Evolutionary conservation across 768 basidiomycete species (phyloP).

Genomic region (Russula foetens): DNA sequence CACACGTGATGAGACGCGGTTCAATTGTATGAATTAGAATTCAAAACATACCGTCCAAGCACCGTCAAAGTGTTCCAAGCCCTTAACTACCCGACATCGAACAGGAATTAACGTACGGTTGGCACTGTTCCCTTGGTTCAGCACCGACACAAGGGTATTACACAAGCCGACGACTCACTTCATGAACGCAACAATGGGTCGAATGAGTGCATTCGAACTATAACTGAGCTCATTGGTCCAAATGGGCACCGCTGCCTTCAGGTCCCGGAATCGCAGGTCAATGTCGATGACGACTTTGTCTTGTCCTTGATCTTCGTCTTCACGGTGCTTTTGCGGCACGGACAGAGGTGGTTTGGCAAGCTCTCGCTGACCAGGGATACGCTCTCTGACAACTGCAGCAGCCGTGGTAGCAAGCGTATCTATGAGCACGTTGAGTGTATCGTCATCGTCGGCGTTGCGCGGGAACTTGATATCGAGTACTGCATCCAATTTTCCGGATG

Average conservation of each 20-base stretch:
- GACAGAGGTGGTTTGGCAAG: slow-evolving; percentile 81
- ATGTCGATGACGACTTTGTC: slow-evolving; percentile 75
- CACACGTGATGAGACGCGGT: slow-evolving; percentile 11
- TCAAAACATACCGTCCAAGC: slow-evolving; percentile 77
- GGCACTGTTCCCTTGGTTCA: slow-evolving; percentile 43
- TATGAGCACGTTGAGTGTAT: slow-evolving; percentile 76
- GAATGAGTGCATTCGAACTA: slow-evolving; percentile 83
- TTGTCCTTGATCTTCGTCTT: slow-evolving; percentile 30
- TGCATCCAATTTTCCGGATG: slow-evolving; percentile 91
- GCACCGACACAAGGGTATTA: background rate
- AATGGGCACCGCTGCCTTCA: slow-evolving; percentile 92
- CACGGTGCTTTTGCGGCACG: slow-evolving; percentile 47
- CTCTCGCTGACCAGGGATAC: slow-evolving; percentile 81
- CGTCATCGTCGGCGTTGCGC: slow-evolving; percentile 59
- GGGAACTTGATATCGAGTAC: slow-evolving; percentile 98
- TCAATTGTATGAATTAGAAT: slow-evolving; percentile 1
- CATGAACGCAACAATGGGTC: slow-evolving; percentile 98
- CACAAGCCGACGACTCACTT: slow-evolving; percentile 43
- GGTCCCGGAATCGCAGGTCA: slow-evolving; percentile 87
- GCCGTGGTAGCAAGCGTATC: slow-evolving; percentile 70
- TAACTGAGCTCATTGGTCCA: slow-evolving; percentile 86
- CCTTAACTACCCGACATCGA: slow-evolving; percentile 79
- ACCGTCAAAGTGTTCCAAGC: slow-evolving; percentile 85
- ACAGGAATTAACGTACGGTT: slow-evolving; percentile 94
- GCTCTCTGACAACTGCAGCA: slow-evolving; percentile 45